phyloP scores from a whole-genome alignment of 1,284 basidiomycete genomes.

The Irpex sp. region DNA sequence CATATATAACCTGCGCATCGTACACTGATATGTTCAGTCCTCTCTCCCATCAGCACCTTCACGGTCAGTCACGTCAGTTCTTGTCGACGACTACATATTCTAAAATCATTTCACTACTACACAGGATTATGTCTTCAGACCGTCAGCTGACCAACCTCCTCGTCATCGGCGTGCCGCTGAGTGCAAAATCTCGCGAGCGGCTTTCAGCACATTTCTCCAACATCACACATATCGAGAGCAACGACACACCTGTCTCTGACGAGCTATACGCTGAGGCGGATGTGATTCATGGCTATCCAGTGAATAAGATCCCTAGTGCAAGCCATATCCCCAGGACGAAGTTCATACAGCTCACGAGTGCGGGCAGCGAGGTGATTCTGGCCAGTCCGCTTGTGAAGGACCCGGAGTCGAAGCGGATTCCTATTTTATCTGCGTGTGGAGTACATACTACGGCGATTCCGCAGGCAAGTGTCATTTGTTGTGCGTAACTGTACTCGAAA shows the following conservation, averaged over 20 bases:
- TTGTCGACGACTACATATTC: no score
- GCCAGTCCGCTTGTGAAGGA: slow-evolving; percentile 8
- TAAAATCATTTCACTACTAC: background rate
- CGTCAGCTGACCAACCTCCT: background rate
- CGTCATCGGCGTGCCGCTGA: background rate
- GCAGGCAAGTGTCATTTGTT: slow-evolving; percentile 4
- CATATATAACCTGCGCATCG: no score
- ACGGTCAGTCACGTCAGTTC: no score
- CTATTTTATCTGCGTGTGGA: slow-evolving; percentile 2
- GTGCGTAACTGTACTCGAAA: background rate
- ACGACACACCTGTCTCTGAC: background rate
- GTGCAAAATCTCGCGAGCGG: background rate
- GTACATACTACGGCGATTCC: slow-evolving; percentile 11
- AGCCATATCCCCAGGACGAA: slow-evolving; percentile 4
- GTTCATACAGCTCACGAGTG: slow-evolving; percentile 11
- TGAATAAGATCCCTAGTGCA: background rate
- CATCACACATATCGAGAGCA: background rate
- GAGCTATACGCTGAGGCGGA: slow-evolving; percentile 7
- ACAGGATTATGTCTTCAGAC: background rate
- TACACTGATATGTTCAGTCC: no score
- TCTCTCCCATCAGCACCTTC: no score
- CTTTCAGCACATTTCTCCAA: background rate
- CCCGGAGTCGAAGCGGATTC: background rate
- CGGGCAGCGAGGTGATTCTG: slow-evolving; percentile 7
- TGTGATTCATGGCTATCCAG: slow-evolving; percentile 7